Base-by-base conservation (phyloP, 768 basidiomycete species). In the Lepiota brunneoincarnata region DNA sequence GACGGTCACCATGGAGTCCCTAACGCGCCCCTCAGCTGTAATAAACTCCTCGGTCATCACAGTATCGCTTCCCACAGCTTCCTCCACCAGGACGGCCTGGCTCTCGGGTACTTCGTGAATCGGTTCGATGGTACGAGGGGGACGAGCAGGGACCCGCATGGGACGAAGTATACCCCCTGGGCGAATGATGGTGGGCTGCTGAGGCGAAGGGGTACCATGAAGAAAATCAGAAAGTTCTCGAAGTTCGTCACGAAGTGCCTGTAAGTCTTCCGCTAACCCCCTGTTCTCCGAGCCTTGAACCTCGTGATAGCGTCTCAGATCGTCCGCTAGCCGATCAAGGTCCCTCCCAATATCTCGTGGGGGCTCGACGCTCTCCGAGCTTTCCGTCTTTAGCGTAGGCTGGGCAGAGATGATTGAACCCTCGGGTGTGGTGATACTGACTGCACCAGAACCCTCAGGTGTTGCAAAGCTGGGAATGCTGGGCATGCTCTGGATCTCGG, bases 221-320 rank as follows among this genome's bases (percentile, higher is more conserved):
- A 87, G 67, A 56, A 75, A 79, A 24, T 81, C 72, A 0, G 83
- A 79, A 10, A 94, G 73, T 41, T 84, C 81, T 11, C 75, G 75
- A 2, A 96, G 71, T 58, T 89, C 84, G 35, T 85, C 75, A 54
- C 87, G 80, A 36, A 97, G 81, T 0, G 83, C 79, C 48, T 80
- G 79, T 3, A 96, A 75, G 62, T 88, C 84, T 42, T 81, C 82
- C 0, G 78, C 75, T 6, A 94, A 64, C 14, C 85, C 84, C 23
- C 80, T 74, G 26, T 76, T 80, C 59, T 94, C 89, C 2, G 80
- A 74, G 0, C 82, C 84, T 49, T 88, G 73, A 15, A 75, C 71
- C 28, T 78, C 72, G 59, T 92, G 83, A 51, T 75, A 76, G 2
- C 67, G 64, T 7, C 72, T 73, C 11, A 92, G 62, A 49, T 89